These are phyloP conservation scores for Polychytrium aggregatum DNA, from an alignment of 192 early-diverging fungal genomes.

Conservation along the genomic window DNA sequence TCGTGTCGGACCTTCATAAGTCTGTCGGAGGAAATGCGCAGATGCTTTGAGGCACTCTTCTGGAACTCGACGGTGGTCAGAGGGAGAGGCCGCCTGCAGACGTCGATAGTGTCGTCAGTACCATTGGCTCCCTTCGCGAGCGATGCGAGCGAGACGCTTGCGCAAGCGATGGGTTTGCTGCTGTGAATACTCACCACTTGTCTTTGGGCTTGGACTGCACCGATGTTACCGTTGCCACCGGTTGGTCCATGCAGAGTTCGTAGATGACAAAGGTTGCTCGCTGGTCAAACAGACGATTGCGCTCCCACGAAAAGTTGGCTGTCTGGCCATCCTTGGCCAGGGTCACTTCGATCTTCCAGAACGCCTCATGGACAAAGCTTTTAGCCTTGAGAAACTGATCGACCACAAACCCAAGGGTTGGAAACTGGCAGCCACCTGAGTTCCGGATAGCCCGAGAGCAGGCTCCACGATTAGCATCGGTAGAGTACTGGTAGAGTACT, in stretches of 20 bases:
- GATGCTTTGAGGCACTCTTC: constrained; percentile 58
- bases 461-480: no score
- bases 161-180: no score
- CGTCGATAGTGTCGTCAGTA: no score
- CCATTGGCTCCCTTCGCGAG: no score
- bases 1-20: constrained; percentile 55
- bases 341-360: constrained; percentile 74
- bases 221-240: constrained; percentile 42
- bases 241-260: constrained; percentile 55
- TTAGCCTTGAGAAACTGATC: constrained; percentile 65
- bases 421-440: constrained; percentile 87
- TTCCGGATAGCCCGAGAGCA: no score
- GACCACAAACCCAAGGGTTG: constrained; percentile 91
- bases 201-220: constrained; percentile 53
- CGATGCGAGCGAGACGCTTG: no score
- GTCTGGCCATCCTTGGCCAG: constrained; percentile 26
- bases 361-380: constrained; percentile 75
- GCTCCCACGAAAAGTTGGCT: constrained; percentile 65
- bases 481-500: no score
- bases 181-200: constrained; percentile 77
- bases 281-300: constrained; percentile 66
- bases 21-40: constrained; percentile 65
- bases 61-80: constrained; percentile 91
- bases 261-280: constrained; percentile 57
- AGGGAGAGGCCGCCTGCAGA: constrained; percentile 77